Base-by-base conservation (phyloP, 2,329 filamentous ascomycete species). In the Monilinia fructigena region DNA sequence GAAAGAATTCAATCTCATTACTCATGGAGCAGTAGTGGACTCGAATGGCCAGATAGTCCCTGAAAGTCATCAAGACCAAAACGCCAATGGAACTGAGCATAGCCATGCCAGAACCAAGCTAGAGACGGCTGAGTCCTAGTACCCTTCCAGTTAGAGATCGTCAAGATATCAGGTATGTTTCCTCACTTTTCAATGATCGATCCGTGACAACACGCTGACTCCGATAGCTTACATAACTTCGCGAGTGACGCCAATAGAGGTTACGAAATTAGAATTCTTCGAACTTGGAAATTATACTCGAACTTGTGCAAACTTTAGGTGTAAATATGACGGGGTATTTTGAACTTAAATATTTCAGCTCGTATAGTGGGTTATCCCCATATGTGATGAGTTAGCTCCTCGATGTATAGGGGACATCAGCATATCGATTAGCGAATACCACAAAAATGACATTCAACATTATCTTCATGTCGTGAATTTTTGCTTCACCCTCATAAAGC, bases 1-100 rank as follows among this genome's bases (percentile, higher is more conserved):
- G 63, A 80, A 81, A 67, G 86, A 90, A 71, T 79, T 89, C 55
- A 81, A 83, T 67, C 84, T 90, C 70, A 86, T 87, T 23, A 82
- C 83, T 18, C 85, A 88, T 67, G 87, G 86, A 48, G 85, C 85
- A 18, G 79, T 82, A 45, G 82, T 89, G 23, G 82, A 85, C 69
- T 77, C 78, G 48, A 77, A 82, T 48, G 85, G 86, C 62, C 82
- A 85, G 65, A 80, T 89, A 55, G 81, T 88, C 47, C 83, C 86
- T 5, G 68, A 71, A 23, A 48, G 12, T 26, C 47, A 59, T 8
- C 70, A 67, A 62, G 67, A 59, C 31, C 68, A 66, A 6, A 26
- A 10, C 38, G 55, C 60, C 14, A 73, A 70, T 48, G 68, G 65
- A n/a, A 68, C 70, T 69, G 52, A 56, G 12, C 72, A 72, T 64